Evolutionary conservation across 1,284 basidiomycete genomes (phyloP).

Genomic region (Uromyces viciae-fabae): DNA sequence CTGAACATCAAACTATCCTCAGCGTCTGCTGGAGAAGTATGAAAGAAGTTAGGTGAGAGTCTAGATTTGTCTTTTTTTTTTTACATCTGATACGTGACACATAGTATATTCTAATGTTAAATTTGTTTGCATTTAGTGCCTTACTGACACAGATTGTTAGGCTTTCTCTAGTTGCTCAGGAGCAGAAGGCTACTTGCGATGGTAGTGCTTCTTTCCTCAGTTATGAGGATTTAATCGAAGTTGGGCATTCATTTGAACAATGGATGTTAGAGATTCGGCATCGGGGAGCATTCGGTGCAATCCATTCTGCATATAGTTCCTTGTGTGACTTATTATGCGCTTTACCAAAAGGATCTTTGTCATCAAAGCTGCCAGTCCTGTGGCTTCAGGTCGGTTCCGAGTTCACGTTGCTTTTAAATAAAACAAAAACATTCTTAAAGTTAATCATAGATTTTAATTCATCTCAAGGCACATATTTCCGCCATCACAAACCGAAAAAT

Average conservation of each 20-base stretch:
- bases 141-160: constrained; percentile 20
- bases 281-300: constrained; percentile 38
- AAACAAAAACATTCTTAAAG: background rate
- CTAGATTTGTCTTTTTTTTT: background rate
- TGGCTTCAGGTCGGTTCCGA: constrained; percentile 29
- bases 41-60: constrained; percentile 43
- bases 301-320: constrained; percentile 28
- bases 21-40: constrained; percentile 42
- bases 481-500: constrained; percentile 38
- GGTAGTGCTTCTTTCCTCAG: background rate
- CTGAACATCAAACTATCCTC: constrained; percentile 23
- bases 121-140: constrained; percentile 8
- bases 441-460: background rate
- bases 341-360: background rate
- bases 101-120: too few species aligned
- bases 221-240: constrained; percentile 18
- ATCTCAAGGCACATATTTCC: constrained; percentile 20
- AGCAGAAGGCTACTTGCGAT: background rate
- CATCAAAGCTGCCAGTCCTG: constrained; percentile 5
- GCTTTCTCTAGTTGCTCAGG: constrained; percentile 3
- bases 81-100: too few species aligned
- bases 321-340: constrained; percentile 19
- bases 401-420: background rate
- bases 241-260: constrained; percentile 34
- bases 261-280: constrained; percentile 43